Base-by-base conservation (phyloP, 495 filamentous ascomycete species). In the Tuber indicum region DNA sequence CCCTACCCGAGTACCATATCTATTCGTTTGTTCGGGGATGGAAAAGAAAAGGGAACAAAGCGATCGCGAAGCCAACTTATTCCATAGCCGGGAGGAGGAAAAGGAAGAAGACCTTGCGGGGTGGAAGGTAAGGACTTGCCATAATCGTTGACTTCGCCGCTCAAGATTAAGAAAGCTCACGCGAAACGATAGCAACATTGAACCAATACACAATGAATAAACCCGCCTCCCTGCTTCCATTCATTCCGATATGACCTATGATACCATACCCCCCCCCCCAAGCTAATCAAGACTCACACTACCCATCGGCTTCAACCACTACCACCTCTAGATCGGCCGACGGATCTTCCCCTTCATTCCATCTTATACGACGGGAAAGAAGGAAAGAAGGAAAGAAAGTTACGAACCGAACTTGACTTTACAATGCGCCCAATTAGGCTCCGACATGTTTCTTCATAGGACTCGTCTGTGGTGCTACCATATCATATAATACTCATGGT, bases 391-490 rank as follows among this genome's bases (percentile, higher is more conserved):
- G 58, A 36, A 62, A 36, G 26, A 16, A 3, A 16, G 14, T 36
- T 62, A 36, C 26, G 58, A 66, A 66, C 58, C 26, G 9, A 66
- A 66, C 32, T 36, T 66, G 12, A 66, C 58, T 36, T 2, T 12
- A 36, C n/a, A 66, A 36, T 17, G 16, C 26, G 58, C 58, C 58
- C 58, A 66, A 66, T 66, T 36, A 66, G 12, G 26, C 58, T 32
- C 32, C 26, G 58, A 66, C 58, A 66, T 66, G 58, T 66, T 66
- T 66, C 58, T 66, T 36, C 32, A 66, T 26, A 66, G 58, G 58
- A 66, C 58, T 36, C 58, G 58, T 36, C 58, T 66, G 52, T 62
- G 26, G 26, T 17, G 26, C 58, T 32, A 36, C 58, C n/a, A 2
- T 66, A 66, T 32, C 58, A 16, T 66, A 66, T 14, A 14, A 26